These are phyloP conservation scores for Calcarisporium arbuscula DNA, from an alignment of 2,329 filamentous ascomycete species.

Conservation along the genomic window DNA sequence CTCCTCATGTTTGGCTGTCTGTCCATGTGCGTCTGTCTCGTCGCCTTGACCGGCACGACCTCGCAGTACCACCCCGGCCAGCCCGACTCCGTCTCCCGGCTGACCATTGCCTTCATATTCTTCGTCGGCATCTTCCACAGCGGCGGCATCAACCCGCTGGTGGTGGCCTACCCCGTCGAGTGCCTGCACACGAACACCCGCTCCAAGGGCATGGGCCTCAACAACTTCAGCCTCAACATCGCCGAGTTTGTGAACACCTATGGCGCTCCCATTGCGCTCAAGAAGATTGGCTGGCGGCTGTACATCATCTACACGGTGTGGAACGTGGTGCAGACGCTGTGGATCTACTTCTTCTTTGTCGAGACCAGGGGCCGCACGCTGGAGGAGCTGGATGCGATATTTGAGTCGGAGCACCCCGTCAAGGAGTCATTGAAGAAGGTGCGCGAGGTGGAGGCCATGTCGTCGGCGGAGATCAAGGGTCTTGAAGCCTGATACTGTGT, in stretches of 20 bases:
- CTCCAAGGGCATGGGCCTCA: slow-evolving; percentile 33
- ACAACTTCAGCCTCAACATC: no score
- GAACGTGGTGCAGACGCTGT: slow-evolving; percentile 13
- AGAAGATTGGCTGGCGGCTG: slow-evolving; percentile 12
- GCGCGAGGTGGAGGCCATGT: no score
- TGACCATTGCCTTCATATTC: slow-evolving; percentile 42
- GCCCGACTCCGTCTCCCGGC: slow-evolving; percentile 31
- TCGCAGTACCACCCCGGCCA: no score
- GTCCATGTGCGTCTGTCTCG: slow-evolving; percentile 30
- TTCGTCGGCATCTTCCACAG: slow-evolving; percentile 39
- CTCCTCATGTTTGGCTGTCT: slow-evolving; percentile 30
- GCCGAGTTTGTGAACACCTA: no score
- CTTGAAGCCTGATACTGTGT: no score
- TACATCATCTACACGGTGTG: slow-evolving; percentile 14
- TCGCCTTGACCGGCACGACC: slow-evolving; percentile 34
- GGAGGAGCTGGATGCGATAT: slow-evolving; percentile 23
- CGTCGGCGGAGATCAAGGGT: no score
- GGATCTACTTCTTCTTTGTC: slow-evolving; percentile 19
- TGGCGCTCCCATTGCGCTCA: slow-evolving; percentile 21
- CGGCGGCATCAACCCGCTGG: slow-evolving; percentile 39
- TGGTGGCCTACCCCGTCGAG: slow-evolving; percentile 36
- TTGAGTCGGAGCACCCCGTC: no score
- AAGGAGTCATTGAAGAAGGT: no score
- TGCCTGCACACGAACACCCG: slow-evolving; percentile 31
- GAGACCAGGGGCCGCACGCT: slow-evolving; percentile 25